Evolutionary conservation across 2,329 filamentous ascomycete species (phyloP), one percentile per base, ranked within the genome.

Genomic region (Coniochaeta sp.): DNA sequence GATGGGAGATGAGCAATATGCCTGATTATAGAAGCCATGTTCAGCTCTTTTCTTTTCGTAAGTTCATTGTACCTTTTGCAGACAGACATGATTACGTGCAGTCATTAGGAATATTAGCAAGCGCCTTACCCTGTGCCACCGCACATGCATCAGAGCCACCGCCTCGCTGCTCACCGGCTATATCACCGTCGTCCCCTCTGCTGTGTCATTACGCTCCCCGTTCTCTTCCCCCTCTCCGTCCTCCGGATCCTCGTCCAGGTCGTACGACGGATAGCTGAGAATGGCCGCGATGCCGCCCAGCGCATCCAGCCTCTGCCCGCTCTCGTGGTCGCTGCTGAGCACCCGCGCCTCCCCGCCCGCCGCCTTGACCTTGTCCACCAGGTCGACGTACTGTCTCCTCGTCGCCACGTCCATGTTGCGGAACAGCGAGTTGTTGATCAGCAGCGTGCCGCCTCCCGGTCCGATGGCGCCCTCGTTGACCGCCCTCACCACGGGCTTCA

Each of bases 321-420:
- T 97, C 77, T 97, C 93, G 73, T 98, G 93, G 69, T 96, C 89
- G 68, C 90, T 93, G 73, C 93, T 98, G 30, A 98, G 75, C n/a
- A 98, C 85, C 59, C 90, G 81, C 0, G 91, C 90, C 65, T 97
- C 92, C 1, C 93, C 95, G 5, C 93, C 95, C 64, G 91, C 88
- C 3, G 87, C 87, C 65, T 87, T 86, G n/a, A 98, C 93, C 63
- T 87, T 88, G 72, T 98, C 93, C 3, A 98, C 93, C 54, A 98
- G 79, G 9, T 78, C 78, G 1, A 98, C 93, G 80, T 93, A 98
- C 64, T 87, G 84, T 71, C 88, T 90, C 65, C 95, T 81, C 61
- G 86, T 88, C 0, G 79, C 82, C 6, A 97, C 82, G 60, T 96
- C 87, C 67, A 93, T 84, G 65, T 89, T 92, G 56, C 95, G 82